Evolutionary conservation across 495 filamentous ascomycete species (phyloP), one percentile per base, ranked within the genome.

Genomic region (Tetracladium setigerum): DNA sequence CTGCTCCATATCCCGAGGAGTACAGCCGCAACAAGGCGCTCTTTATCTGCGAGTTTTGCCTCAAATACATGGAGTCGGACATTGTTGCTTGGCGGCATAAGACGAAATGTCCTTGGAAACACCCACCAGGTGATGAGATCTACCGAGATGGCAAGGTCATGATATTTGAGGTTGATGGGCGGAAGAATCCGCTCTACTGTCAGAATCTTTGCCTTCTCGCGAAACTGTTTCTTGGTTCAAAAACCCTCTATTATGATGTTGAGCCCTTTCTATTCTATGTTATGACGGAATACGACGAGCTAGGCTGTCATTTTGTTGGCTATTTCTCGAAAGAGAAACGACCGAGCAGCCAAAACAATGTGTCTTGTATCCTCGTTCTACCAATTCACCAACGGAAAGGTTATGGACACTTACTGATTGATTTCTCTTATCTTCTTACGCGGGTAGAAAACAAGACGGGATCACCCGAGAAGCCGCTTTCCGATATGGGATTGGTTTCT

Each of bases 291-390:
- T 90, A 83, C 55, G 89, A 98, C 56, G 87, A 95, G 30, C 67
- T 84, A 31, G 92, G 92, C 15, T 96, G 89, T 59, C 92, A 97
- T 63, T 96, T 98, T 58, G 94, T 98, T 36, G 92, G 92, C 14
- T 98, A 98, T 61, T 98, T 98, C 59, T 97, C 94, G 46, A 98
- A 98, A 68, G 92, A 98, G 62, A 98, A 98, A 67, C 79, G 92
- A n/a, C 86, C 85, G 4, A 91, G 86, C 62, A 90, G 86, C 37
- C 84, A 86, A 50, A 95, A 97, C 60, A 98, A 98, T 54, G 92
- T 98, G 16, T 95, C 89, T 24, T 98, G 92, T 63, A 98, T 98
- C 57, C 72, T 97, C 16, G 95, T 92, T 0, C 70, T 98, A 19
- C 92, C 92, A 0, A 96, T 95, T 34, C 89, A 96, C 54, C 91